Conservation (phyloP, 306 rosid species). For the Cucurbita moschata region DNA sequence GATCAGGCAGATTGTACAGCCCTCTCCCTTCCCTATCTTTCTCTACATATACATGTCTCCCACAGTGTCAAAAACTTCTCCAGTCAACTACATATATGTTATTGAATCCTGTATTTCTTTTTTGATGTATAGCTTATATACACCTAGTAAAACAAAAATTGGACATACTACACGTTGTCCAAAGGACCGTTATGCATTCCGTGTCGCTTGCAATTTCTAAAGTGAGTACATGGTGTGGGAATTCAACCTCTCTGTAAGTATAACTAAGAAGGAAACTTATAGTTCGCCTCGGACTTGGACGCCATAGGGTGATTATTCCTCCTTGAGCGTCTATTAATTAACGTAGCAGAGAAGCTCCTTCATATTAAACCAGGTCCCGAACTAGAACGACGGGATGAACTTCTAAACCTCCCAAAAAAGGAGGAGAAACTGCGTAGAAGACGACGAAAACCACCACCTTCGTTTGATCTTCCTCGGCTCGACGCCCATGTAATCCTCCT, state of each 20-base stretch:
- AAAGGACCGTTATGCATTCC: neutral
- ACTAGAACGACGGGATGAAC: conserved; percentile 23
- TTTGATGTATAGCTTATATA: conserved; percentile 1
- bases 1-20: neutral
- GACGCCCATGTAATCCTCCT: conserved; percentile 47
- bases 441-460: conserved; percentile 31
- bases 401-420: conserved; percentile 29
- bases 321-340: conserved; percentile 27
- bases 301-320: conserved; percentile 20
- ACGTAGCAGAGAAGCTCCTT: conserved; percentile 21
- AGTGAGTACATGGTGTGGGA: neutral
- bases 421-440: conserved; percentile 29
- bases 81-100: neutral
- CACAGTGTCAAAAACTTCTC: neutral
- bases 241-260: neutral
- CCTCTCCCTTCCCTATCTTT: neutral
- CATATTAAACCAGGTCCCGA: conserved; percentile 1
- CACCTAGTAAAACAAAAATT: neutral
- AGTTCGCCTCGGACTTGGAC: conserved; percentile 16
- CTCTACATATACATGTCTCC: neutral
- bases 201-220: neutral
- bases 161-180: neutral
- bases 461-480: conserved; percentile 30
- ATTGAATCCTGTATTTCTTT: neutral
- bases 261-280: neutral